Percentiles rank a stretch among this genome's conserved stretches.
phyloP scores from a whole-genome alignment of 2,329 filamentous ascomycete species.

The Hawksworthiomyces lignivorus region DNA sequence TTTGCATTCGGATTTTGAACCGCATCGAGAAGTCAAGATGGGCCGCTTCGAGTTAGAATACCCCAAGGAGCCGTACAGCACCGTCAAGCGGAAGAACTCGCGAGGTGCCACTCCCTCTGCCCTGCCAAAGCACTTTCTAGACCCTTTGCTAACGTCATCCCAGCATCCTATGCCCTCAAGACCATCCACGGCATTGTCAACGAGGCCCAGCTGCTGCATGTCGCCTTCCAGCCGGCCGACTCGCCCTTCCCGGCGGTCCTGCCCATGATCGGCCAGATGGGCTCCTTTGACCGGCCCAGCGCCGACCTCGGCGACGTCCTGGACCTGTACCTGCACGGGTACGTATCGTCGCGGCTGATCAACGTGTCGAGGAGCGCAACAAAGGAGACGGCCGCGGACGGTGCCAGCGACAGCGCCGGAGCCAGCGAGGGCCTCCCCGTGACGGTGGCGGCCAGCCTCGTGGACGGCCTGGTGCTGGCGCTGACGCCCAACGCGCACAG shows the following conservation, averaged over 20 bases:
- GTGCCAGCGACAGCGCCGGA: not conserved
- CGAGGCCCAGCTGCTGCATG: slow-evolving; percentile 63
- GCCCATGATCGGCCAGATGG: slow-evolving; percentile 82
- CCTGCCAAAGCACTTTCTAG: no score
- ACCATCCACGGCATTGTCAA: slow-evolving; percentile 73
- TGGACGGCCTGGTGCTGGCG: slow-evolving; percentile 74
- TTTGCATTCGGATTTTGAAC: no score
- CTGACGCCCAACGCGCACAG: slow-evolving; percentile 74
- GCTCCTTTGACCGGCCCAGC: slow-evolving; percentile 57
- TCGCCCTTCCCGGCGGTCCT: slow-evolving; percentile 69
- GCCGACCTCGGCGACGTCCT: slow-evolving; percentile 55
- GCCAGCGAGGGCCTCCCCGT: slow-evolving; percentile 55
- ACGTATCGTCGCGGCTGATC: slow-evolving; percentile 72
- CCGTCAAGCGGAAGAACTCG: slow-evolving; percentile 58
- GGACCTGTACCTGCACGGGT: slow-evolving; percentile 77
- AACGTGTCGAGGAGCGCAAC: slow-evolving; percentile 42
- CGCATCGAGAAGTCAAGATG: no score
- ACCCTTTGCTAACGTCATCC: not conserved
- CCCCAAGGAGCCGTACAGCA: slow-evolving; percentile 55
- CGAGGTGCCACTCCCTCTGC: no score
- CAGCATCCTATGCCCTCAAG: slow-evolving; percentile 63
- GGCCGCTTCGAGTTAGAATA: slow-evolving; percentile 45
- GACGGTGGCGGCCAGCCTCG: slow-evolving; percentile 62
- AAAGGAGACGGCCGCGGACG: slow-evolving; percentile 9
- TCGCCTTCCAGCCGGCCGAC: slow-evolving; percentile 61